Evolutionary conservation across 176 grass and related monocot genomes (phyloP), one percentile per base, ranked within the genome.

Genomic region (Pharus latifolius): DNA sequence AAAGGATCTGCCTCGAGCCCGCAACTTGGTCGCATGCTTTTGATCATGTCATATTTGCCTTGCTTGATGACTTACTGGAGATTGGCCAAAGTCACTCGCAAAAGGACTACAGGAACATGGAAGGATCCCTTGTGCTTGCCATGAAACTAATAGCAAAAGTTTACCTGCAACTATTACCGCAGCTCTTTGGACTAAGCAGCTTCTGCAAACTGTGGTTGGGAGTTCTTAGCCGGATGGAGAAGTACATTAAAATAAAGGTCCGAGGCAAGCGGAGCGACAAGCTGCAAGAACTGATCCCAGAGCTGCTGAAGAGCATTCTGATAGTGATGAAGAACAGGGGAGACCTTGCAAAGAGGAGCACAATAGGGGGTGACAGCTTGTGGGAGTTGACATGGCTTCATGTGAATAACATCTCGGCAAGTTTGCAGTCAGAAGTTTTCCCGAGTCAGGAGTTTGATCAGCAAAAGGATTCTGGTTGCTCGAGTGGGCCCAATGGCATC

Each of bases 371-470:
- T 15, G 96, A 95, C 61, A 95, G 84, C 61, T 72, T 99, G 81
- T 99, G 96, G 96, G 90, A 99, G 53, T 62, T 99, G 53, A 95
- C 90, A 9, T 99, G 96, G 96, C 82, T 95, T 68, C 90, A 99
- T 58, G 85, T 78, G 31, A 95, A 84, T 70, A 99, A 88, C 67
- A 91, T 99, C 83, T 85, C 90, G 12, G 74, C 79, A 4, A 54
- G 75, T 38, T 77, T 99, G 69, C 87, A 88, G 49, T 74, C 73
- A 2, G 84, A 99, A 54, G 85, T 99, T 52, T 91, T 99, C 50
- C 79, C 82, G 16, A 83, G 73, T 59, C 87, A 91, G 72, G 90
- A 91, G 67, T 72, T 65, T n/a, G 91, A 95, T 49, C 84, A 71
- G 51, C 78, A 70, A 5, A 58, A n/a, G 30, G 75, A 48, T 57